Base-by-base conservation (phyloP, 768 basidiomycete genomes). In the Trametes maxima region DNA sequence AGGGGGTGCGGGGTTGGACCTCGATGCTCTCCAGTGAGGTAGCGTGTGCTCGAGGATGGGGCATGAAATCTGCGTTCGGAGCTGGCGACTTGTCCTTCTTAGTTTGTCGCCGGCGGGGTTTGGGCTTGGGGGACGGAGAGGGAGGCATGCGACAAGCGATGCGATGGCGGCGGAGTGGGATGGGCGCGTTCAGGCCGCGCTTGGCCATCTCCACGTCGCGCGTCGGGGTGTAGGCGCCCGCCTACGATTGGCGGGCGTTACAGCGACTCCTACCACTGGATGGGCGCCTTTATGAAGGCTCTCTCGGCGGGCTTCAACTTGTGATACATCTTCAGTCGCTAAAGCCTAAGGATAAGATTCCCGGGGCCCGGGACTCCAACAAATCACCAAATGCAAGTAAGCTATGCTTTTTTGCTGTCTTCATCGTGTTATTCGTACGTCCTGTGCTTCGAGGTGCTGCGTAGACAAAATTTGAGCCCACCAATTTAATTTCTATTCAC, bases 21-120 rank as follows among this genome's bases (percentile, higher is more conserved):
- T 65, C 57, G 36, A 72, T 70, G 64, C 70, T 70, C 40, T 72
- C 68, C 36, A 72, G 64, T 16, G 71, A 72, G 47, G 71, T 69
- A 24, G 68, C 49, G 25, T 63, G 64, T 12, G 62, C 71, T 7
- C 35, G 42, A n/a, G 65, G 64, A 13, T 66, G 64, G 0, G 65
- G 67, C 71, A 70, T 70, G 36, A 54, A 57, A 35, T 64, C 64
- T 17, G 59, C n/a, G 39, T 61, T 58, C 17, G 60, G 36, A 10
- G 54, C 46, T 21, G 62, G 25, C 33, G 37, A 12, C 36, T 47
- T 40, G 19, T 57, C 39, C 39, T 60, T 52, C 51, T 60, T 48
- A 13, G 49, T 42, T 48, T 45, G 54, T 45, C 63, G 59, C 50
- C 58, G 59, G 17, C 63, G 63, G 6, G 63, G 58, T 54, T 64